These are phyloP conservation scores for Peniophora sp. DNA, from an alignment of 1,284 basidiomycete species.

Conservation along the genomic window DNA sequence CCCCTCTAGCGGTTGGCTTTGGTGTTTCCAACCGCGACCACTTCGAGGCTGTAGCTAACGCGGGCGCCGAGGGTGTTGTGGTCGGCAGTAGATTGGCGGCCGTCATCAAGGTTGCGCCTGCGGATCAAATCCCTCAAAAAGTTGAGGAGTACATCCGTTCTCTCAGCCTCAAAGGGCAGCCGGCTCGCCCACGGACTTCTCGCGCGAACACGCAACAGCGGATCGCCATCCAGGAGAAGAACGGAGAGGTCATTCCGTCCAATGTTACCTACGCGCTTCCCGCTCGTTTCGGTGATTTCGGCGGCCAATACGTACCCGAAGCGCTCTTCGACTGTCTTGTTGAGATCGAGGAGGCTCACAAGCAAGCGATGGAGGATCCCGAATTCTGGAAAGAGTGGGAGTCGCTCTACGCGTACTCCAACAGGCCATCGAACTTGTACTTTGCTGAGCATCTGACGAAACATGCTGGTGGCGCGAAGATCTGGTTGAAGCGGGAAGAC, in stretches of 20 bases:
- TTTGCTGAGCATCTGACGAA: conserved; percentile 62
- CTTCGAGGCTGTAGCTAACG: conserved; percentile 76
- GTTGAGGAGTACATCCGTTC: conserved; percentile 73
- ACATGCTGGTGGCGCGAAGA: conserved; percentile 74
- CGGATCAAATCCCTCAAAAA: conserved; percentile 44
- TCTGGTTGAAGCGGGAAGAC: conserved; percentile 99
- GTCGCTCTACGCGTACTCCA: conserved; percentile 84
- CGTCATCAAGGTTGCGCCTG: conserved; percentile 64
- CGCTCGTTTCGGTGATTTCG: conserved; percentile 89
- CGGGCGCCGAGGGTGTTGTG: conserved; percentile 93
- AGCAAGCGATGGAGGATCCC: conserved; percentile 80
- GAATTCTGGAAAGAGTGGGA: conserved; percentile 92
- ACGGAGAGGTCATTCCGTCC: neutral
- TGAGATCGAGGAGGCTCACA: conserved; percentile 90
- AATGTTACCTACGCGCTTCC: conserved; percentile 44
- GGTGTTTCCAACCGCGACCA: conserved; percentile 92
- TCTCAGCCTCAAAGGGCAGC: conserved; percentile 55
- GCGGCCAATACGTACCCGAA: conserved; percentile 97
- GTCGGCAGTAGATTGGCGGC: conserved; percentile 84
- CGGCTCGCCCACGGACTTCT: conserved; percentile 10
- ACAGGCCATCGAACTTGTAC: conserved; percentile 66
- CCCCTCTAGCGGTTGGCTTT: conserved; percentile 93
- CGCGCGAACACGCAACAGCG: neutral
- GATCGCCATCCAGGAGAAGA: neutral
- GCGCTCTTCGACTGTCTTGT: conserved; percentile 85